A percentile compares a stretch with the other conserved stretches of the same genome.
Conservation (phyloP, 1,139 yeast species). For the Yamadazyma sp. region DNA sequence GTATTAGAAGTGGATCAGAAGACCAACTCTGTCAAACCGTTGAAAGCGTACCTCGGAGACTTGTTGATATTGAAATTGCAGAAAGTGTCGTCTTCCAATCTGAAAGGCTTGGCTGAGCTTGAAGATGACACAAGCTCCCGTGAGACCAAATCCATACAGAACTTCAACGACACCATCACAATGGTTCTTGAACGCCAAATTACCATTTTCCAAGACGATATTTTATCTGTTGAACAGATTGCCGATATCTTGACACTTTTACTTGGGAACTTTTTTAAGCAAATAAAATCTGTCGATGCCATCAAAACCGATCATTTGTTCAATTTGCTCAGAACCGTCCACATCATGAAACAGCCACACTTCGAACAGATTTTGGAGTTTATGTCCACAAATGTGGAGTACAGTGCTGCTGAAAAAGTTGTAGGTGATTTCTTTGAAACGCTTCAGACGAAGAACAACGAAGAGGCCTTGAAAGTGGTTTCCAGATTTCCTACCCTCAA, state of each 20-base stretch:
- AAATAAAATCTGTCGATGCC: conserved; percentile 16
- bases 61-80: conserved; percentile 27
- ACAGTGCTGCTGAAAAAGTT: conserved; percentile 16
- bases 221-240: conserved; percentile 30
- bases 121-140: background rate
- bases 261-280: conserved; percentile 29
- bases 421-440: conserved; percentile 33
- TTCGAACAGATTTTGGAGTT: conserved; percentile 20
- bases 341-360: conserved; percentile 31
- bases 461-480: conserved; percentile 31
- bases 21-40: conserved; percentile 14
- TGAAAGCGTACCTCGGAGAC: conserved; percentile 30
- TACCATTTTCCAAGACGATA: conserved; percentile 33
- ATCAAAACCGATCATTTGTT: conserved; percentile 29
- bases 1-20: conserved; percentile 30
- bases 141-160: conserved; percentile 1
- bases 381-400: conserved; percentile 19
- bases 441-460: conserved; percentile 37
- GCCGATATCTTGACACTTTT: conserved; percentile 32
- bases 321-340: conserved; percentile 37
- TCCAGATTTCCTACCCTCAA: conserved; percentile 32
- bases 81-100: conserved; percentile 16
- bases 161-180: conserved; percentile 26
- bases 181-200: conserved; percentile 46
- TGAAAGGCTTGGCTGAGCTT: background rate